Percentiles rank a stretch among this genome's conserved stretches.
Conservation (phyloP, 169 alveolate species). For the Eimeria falciformis region DNA sequence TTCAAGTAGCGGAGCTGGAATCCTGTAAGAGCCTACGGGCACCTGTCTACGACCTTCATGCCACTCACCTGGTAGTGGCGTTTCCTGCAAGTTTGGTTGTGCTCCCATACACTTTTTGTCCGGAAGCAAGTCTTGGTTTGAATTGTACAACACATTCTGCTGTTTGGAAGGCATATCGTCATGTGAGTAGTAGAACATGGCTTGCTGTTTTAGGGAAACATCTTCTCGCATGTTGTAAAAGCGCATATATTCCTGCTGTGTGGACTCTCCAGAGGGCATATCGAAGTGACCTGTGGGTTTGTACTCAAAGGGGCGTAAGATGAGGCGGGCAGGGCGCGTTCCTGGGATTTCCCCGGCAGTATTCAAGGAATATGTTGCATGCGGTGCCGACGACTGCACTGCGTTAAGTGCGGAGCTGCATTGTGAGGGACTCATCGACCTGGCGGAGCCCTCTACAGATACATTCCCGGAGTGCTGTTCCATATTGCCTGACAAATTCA, state of each 20-base stretch:
- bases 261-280: conserved; percentile 12
- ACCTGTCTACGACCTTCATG: conserved; percentile 32
- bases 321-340: conserved; percentile 64
- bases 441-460: conserved; percentile 54
- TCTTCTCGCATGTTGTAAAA: conserved; percentile 24
- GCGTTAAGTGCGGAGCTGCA: conserved; percentile 59
- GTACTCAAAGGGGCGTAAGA: conserved; percentile 30
- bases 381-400: conserved; percentile 18
- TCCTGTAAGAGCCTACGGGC: conserved; percentile 19
- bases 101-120: neutral
- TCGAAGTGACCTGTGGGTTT: conserved; percentile 11
- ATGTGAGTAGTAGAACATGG: neutral
- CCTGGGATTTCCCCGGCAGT: conserved; percentile 48
- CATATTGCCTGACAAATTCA: conserved; percentile 54
- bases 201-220: neutral
- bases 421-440: conserved; percentile 53
- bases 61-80: neutral
- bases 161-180: neutral
- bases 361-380: conserved; percentile 37
- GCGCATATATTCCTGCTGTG: conserved; percentile 33
- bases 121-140: too few species aligned
- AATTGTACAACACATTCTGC: neutral
- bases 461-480: conserved; percentile 30
- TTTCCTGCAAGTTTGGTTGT: conserved; percentile 23
- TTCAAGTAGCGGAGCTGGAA: conserved; percentile 48